These are phyloP conservation scores for Rhododendron ferrugineum DNA, from an alignment of 148 eudicot species.

Conservation along the genomic window DNA sequence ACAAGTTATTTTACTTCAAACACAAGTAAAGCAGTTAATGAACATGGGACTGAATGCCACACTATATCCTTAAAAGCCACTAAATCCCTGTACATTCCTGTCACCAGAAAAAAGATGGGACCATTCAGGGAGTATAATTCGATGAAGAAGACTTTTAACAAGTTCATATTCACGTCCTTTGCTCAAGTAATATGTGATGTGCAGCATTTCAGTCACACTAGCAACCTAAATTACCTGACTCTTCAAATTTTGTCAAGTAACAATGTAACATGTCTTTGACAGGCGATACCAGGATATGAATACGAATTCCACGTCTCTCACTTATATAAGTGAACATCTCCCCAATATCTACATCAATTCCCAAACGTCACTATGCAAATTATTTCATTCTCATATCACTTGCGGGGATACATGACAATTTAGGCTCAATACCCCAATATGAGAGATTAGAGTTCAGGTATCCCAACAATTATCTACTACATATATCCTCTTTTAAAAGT, in stretches of 20 bases:
- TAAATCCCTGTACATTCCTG: neutral
- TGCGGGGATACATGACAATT: neutral
- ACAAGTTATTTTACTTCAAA: neutral
- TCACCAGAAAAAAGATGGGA: neutral
- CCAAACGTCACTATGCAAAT: no score
- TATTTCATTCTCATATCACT: neutral
- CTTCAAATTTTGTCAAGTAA: neutral
- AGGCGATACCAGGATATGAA: neutral
- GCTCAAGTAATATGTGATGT: neutral
- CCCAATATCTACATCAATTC: neutral
- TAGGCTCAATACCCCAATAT: neutral
- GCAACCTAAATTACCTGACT: neutral
- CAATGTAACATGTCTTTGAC: neutral
- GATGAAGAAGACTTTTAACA: neutral
- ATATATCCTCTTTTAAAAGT: neutral
- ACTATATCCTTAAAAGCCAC: neutral
- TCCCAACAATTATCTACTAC: neutral
- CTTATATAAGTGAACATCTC: neutral
- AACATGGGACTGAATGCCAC: neutral
- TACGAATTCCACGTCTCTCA: neutral
- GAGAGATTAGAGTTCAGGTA: neutral
- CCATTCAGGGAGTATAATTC: neutral
- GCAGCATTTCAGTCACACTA: neutral
- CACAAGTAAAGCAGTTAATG: neutral
- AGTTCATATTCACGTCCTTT: neutral